Evolutionary conservation across 2,329 filamentous ascomycete genomes (phyloP), one percentile per base, ranked within the genome.

Genomic region (Colletotrichum nymphaeae): DNA sequence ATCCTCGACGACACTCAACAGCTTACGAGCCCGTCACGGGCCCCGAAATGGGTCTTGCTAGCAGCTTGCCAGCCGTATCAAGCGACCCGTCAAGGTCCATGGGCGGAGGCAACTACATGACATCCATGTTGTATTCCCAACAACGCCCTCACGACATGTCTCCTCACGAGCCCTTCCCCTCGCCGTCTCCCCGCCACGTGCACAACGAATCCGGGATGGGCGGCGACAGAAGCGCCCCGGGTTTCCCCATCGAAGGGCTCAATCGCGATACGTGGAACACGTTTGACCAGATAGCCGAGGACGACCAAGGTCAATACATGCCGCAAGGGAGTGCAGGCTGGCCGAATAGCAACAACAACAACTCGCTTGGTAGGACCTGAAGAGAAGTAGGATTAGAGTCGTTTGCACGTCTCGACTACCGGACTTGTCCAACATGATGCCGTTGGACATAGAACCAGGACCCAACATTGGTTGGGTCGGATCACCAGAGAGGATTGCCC

Each of bases 231-330:
- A 22, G 52, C 19, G 19, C 68, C 32, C 71, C 62, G 30, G 37
- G 32, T 19, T 46, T 71, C 1, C 19, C 26, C n/a, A 72, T 73
- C 26, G 71, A 73, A 26, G 67, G 57, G 14, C 26, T 71, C 4
- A 37, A 35, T 14, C 71, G 71, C 46, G 71, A 73, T n/a, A 56
- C 55, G 9, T 73, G 71, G 71, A 37, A 24, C 22, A 42, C 60
- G 7, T 73, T 73, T 32, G 71, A 73, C 28, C 60, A 57, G 22
- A 7, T 73, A 12, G 71, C 66, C 16, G 68, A 73, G 12, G 68
- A 70, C 5, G 71, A 71, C n/a, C 71, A 73, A 16, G 55, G 46
- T 16, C 67, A 67, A 12, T 73, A 73, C 12, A 65, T 73, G n/a
- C 22, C 67, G 5, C 57, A 52, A 49, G 63, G 67, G 12, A 73